A percentile compares a stretch with the other conserved stretches of the same genome.
These are phyloP conservation scores for Pulveroboletus sp. DNA, from an alignment of 768 basidiomycete species.

Conservation along the genomic window DNA sequence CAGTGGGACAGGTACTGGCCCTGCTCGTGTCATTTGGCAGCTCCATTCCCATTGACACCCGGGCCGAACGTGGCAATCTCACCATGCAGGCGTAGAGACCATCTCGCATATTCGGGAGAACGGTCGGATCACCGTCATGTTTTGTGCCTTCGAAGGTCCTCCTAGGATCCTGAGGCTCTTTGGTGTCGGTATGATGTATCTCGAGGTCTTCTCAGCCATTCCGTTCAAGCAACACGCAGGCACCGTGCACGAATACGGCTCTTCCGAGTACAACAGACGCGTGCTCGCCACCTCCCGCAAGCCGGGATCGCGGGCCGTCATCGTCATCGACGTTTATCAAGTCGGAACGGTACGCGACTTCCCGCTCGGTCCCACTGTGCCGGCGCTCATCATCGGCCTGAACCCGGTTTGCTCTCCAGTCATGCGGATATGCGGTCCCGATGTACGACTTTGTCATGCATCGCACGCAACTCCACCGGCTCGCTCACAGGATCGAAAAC, in stretches of 20 bases:
- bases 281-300: slow-evolving; percentile 46
- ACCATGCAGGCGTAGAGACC: slow-evolving; percentile 46
- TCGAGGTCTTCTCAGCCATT: no score
- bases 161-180: slow-evolving; percentile 55
- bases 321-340: slow-evolving; percentile 57
- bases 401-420: slow-evolving; percentile 34
- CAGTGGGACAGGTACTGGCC: slow-evolving; percentile 58
- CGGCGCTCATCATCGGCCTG: no score
- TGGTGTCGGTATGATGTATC: slow-evolving; percentile 50
- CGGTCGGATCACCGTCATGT: slow-evolving; percentile 57
- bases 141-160: slow-evolving; percentile 57
- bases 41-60: background rate
- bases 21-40: background rate
- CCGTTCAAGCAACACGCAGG: no score
- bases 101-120: slow-evolving; percentile 63
- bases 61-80: background rate
- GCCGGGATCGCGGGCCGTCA: slow-evolving; percentile 56
- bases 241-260: slow-evolving; percentile 57
- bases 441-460: slow-evolving; percentile 54
- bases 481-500: slow-evolving; percentile 39
- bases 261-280: slow-evolving; percentile 52
- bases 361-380: background rate
- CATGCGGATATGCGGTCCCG: slow-evolving; percentile 65
- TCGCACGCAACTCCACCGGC: slow-evolving; percentile 47
- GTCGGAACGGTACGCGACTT: slow-evolving; percentile 41